Conservation (phyloP, 1,139 yeast genomes). For the Taphrina wiesneri region DNA sequence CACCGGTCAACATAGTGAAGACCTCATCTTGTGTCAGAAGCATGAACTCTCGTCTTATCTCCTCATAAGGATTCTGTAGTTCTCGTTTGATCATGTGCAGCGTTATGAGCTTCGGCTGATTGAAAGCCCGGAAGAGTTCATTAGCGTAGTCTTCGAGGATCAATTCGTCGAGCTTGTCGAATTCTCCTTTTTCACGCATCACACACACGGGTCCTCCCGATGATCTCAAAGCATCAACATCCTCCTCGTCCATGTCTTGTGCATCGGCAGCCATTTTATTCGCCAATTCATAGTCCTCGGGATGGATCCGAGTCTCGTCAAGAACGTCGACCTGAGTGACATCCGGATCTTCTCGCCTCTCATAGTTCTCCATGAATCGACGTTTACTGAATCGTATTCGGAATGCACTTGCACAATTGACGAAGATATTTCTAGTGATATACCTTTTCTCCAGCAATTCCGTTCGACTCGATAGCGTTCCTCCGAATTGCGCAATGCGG, state of each 20-base stretch:
- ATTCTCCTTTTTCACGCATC: conserved; percentile 65
- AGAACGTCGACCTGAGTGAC: conserved; percentile 60
- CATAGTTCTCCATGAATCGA: conserved; percentile 47
- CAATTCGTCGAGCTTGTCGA: conserved; percentile 82
- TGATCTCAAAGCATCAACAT: conserved; percentile 72
- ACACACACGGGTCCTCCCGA: conserved; percentile 75
- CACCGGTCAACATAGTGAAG: conserved; percentile 89
- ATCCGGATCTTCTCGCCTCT: conserved; percentile 55
- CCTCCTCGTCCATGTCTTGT: conserved; percentile 91
- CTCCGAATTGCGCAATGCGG: conserved; percentile 75
- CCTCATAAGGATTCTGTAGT: conserved; percentile 81
- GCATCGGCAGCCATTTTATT: conserved; percentile 98
- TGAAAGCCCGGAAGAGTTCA: conserved; percentile 74
- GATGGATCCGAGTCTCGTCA: conserved; percentile 95
- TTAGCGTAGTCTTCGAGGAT: conserved; percentile 92
- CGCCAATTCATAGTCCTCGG: conserved; percentile 94
- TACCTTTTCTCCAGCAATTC: conserved; percentile 80
- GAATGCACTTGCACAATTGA: conserved; percentile 89
- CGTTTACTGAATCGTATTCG: conserved; percentile 61
- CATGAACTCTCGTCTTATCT: conserved; percentile 72
- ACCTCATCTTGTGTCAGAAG: conserved; percentile 68
- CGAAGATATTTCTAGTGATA: conserved; percentile 75
- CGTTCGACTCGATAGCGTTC: conserved; percentile 64
- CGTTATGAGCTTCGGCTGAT: conserved; percentile 77
- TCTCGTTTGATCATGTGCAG: conserved; percentile 86